These are phyloP conservation scores for Grammothele lineata DNA, from an alignment of 768 basidiomycete genomes.

Conservation along the genomic window DNA sequence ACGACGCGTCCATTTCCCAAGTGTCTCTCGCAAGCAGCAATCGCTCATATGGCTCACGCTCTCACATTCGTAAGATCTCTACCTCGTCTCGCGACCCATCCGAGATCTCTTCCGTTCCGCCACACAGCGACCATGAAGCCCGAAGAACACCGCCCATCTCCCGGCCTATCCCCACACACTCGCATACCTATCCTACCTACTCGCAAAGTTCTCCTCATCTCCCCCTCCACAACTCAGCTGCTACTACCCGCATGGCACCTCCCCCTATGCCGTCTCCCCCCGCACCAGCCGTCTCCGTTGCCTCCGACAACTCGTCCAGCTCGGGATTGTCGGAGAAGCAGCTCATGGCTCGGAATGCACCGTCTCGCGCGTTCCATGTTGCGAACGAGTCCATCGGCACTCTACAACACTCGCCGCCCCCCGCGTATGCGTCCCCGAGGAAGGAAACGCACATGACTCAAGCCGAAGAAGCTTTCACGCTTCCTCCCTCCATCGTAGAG, in stretches of 20 bases:
- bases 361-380: conserved; percentile 39
- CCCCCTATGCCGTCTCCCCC: conserved; percentile 9
- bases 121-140: background rate
- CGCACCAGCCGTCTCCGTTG: conserved; percentile 3
- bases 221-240: conserved; percentile 3
- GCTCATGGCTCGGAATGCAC: conserved; percentile 29
- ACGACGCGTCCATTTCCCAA: conserved; percentile 16
- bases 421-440: conserved; percentile 36
- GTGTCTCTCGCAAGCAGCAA: conserved; percentile 14
- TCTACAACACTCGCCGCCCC: conserved; percentile 37
- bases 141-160: conserved; percentile 5
- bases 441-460: conserved; percentile 8
- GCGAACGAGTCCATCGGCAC: conserved; percentile 32
- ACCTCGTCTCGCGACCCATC: conserved; percentile 11
- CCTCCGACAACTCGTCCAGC: conserved; percentile 11
- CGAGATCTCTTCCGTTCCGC: conserved; percentile 5
- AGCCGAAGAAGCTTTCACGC: conserved; percentile 13
- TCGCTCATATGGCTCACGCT: conserved; percentile 9
- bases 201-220: conserved; percentile 13
- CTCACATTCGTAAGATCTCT: conserved; percentile 10
- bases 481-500: conserved; percentile 14
- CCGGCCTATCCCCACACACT: conserved; percentile 9
- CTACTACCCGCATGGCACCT: conserved; percentile 8
- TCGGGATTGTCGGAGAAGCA: conserved; percentile 17
- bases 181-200: conserved; percentile 12